These are phyloP conservation scores for Escallonia rubra DNA, from an alignment of 129 eudicot species.

Conservation along the genomic window DNA sequence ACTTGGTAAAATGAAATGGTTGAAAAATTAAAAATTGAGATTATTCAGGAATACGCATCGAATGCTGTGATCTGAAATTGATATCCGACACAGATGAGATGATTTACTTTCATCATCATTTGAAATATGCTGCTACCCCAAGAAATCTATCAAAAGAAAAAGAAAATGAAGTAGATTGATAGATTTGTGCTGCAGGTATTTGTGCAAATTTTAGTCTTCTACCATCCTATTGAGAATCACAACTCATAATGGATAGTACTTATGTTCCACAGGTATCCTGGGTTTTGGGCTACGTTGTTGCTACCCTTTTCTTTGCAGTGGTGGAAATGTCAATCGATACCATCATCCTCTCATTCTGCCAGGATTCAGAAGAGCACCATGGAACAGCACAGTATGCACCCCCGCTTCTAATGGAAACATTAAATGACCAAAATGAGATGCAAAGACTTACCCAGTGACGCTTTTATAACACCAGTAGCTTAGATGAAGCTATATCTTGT, in stretches of 20 bases:
- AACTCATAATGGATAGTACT: background rate
- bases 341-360: slow-evolving; percentile 88
- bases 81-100: too few species aligned
- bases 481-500: background rate
- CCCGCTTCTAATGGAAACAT: slow-evolving; percentile 73
- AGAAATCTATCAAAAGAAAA: too few species aligned
- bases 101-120: too few species aligned
- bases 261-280: slow-evolving; percentile 57
- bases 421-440: slow-evolving; percentile 57
- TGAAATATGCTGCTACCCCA: too few species aligned
- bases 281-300: slow-evolving; percentile 81
- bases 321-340: slow-evolving; percentile 92
- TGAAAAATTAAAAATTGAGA: too few species aligned
- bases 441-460: slow-evolving; percentile 63
- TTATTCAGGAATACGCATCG: too few species aligned
- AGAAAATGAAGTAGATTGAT: too few species aligned
- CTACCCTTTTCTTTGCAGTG: slow-evolving; percentile 82
- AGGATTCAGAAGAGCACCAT: slow-evolving; percentile 83
- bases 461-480: background rate
- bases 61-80: too few species aligned
- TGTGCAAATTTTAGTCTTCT: too few species aligned
- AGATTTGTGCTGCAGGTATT: too few species aligned
- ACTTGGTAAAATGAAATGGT: too few species aligned
- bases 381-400: slow-evolving; percentile 89
- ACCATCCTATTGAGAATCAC: background rate